A percentile compares a stretch with the other conserved stretches of the same genome.
Conservation (phyloP, 2,329 filamentous ascomycete species). For the Fusarium liriodendri region DNA sequence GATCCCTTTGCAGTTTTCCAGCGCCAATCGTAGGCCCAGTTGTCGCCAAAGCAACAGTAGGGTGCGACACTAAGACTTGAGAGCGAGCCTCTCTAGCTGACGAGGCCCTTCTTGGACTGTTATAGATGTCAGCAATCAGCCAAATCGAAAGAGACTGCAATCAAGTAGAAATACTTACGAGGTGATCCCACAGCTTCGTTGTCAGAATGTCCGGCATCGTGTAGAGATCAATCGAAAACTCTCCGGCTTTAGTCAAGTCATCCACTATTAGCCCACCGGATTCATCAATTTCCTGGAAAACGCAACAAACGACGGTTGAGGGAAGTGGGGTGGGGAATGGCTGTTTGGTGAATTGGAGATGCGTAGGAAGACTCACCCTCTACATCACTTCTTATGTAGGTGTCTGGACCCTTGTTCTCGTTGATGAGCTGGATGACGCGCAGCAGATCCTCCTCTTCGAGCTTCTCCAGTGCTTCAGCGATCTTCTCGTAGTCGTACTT, state of each 20-base stretch:
- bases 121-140: conserved; percentile 8
- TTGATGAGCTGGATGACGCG: conserved; percentile 98
- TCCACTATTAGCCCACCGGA: conserved; percentile 49
- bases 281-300: conserved; percentile 46
- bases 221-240: conserved; percentile 98
- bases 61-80: conserved; percentile 29
- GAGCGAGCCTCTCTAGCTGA: conserved; percentile 44
- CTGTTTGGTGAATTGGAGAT: neutral
- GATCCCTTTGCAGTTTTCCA: conserved; percentile 30
- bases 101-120: conserved; percentile 56
- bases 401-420: conserved; percentile 93
- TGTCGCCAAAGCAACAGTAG: conserved; percentile 31
- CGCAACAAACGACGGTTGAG: conserved; percentile 14
- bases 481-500: conserved; percentile 92
- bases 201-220: conserved; percentile 91
- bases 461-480: conserved; percentile 88
- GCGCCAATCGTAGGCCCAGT: conserved; percentile 34
- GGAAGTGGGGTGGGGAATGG: neutral
- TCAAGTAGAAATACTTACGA: conserved; percentile 55
- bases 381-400: conserved; percentile 96
- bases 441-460: conserved; percentile 91
- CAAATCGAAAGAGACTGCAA: neutral
- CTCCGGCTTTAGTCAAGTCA: conserved; percentile 73
- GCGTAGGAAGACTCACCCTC: conserved; percentile 75
- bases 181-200: conserved; percentile 95